Evolutionary conservation across 768 basidiomycete genomes (phyloP), one percentile per base, ranked within the genome.

Genomic region (Lepiota venenata): DNA sequence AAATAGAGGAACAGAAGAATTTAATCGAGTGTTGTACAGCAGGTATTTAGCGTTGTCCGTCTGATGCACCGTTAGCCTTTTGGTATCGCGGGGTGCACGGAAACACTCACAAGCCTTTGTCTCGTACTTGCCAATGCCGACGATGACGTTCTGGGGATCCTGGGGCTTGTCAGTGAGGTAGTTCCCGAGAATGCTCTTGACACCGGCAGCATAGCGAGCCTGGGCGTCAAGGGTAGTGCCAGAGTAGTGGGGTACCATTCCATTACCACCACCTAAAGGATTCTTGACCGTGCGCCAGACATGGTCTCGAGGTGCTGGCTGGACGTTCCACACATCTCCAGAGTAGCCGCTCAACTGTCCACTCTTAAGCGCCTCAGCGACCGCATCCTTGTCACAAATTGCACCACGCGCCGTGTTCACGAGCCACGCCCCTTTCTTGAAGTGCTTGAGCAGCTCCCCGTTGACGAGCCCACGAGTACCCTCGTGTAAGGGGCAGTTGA

Each of bases 351-450:
- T 68, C 57, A 95, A 69, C 27, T 91, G 88, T 15, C 93, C 93
- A 49, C 79, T 84, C 72, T 81, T 76, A 52, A 96, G 67, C 11
- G 93, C 91, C 0, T 67, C 83, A 3, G 86, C 84, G 56, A 95
- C 86, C 40, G 83, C 91, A 57, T 92, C 83, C 60, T 84, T 84
- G 71, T 91, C 85, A 66, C 89, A 92, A 63, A 96, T 93, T 39
- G 93, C 93, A 41, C 93, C 93, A 61, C 92, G 90, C 48, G 91
- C 91, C 25, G 91, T 93, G 81, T 96, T 96, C 65, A 96, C 87
- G 63, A 95, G 82, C 88, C 88, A 93, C 14, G 92, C 82, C 46
- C 91, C 93, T 68, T 88, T 87, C 80, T 96, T 96, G 81, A 95
- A 88, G 73, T 91, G 88, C 68, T 80, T 80, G 61, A 95, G 75